Evolutionary conservation across 2,329 filamentous ascomycete genomes (phyloP), one percentile per base, ranked within the genome.

Genomic region (Xylariaceae sp.): DNA sequence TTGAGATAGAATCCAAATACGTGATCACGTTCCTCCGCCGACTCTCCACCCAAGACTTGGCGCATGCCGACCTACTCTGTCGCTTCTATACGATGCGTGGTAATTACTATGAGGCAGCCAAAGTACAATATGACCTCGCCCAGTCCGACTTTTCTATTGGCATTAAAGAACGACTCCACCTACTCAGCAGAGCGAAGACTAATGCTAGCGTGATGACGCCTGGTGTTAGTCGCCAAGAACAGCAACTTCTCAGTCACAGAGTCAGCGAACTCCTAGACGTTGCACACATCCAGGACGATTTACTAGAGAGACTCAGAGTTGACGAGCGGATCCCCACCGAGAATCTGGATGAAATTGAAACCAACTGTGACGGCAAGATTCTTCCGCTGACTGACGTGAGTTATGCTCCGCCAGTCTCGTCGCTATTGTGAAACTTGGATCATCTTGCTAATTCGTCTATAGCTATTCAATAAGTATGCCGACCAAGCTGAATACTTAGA

Each of bases 401-500:
- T 76, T 31, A 11, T 6, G 7, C 31, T 39, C 17, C 35, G 6
- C 10, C 14, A 44, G 19, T 31, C 35, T 18, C 3, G 17, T 9
- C 31, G 36, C 31, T 7, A 19, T 32, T 39, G 32, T 6, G 11
- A 22, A 38, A 10, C 3, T 18, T 18, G n/a, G 5, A 11, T 32
- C 30, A 5, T 36, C 12, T 9, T 6, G 22, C 50, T 62, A 44
- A 58, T 39, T 15, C 40, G 15, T 38, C 31, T 15, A 3, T 62
- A 95, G 84, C 82, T 99, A n/a, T 99, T 90, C 73, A 95, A 97
- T 66, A 75, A 83, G 55, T 99, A 90, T 62, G 90, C 91, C 48
- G 91, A 96, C 64, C 86, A 89, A 62, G 94, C 90, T 2, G 86
- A 84, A 44, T 99, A 99, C 75, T 92, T 90, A 71, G 94, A 97